Percentiles rank a stretch among this genome's conserved stretches.
These are phyloP conservation scores for Antitrichia curtipendula DNA, from an alignment of 225 moss, liverwort and hornwort genomes.

Conservation along the genomic window DNA sequence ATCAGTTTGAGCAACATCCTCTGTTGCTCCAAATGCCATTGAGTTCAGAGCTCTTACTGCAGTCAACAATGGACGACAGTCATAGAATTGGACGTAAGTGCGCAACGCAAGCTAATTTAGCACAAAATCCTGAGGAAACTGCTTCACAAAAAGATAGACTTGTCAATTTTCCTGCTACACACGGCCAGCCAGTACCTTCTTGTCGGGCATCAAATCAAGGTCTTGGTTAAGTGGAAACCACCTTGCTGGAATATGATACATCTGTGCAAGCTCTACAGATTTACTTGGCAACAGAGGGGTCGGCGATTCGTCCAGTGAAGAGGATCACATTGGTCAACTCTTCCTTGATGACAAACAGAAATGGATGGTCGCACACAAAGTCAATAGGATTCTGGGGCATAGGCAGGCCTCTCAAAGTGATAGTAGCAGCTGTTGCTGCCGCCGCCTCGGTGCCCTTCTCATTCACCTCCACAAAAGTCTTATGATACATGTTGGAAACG, in stretches of 20 bases:
- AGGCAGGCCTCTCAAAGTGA: slow-evolving; percentile 30
- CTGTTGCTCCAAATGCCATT: not conserved
- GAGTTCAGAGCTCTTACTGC: not conserved
- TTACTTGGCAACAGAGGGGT: slow-evolving; percentile 38
- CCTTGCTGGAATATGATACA: not conserved
- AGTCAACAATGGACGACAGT: not conserved
- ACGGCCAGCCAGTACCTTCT: not conserved
- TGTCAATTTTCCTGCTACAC: not conserved
- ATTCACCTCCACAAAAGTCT: slow-evolving; percentile 77
- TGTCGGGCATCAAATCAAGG: not conserved
- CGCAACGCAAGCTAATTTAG: not conserved
- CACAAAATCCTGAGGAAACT: not conserved
- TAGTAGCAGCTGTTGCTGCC: slow-evolving; percentile 31
- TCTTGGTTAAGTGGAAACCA: not conserved
- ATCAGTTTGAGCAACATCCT: not conserved
- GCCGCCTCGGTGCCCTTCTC: slow-evolving; percentile 80
- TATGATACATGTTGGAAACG: slow-evolving; percentile 69
- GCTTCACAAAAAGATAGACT: not conserved
- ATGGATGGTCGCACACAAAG: slow-evolving; percentile 92
- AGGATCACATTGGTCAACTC: slow-evolving; percentile 63
- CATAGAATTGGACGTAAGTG: not conserved
- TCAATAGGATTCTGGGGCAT: slow-evolving; percentile 33
- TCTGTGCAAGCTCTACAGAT: not conserved
- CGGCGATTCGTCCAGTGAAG: slow-evolving; percentile 61
- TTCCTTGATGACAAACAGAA: slow-evolving; percentile 75